These are phyloP conservation scores for Xerocomus nothofagi DNA, from an alignment of 1,284 basidiomycete species.

Conservation along the genomic window DNA sequence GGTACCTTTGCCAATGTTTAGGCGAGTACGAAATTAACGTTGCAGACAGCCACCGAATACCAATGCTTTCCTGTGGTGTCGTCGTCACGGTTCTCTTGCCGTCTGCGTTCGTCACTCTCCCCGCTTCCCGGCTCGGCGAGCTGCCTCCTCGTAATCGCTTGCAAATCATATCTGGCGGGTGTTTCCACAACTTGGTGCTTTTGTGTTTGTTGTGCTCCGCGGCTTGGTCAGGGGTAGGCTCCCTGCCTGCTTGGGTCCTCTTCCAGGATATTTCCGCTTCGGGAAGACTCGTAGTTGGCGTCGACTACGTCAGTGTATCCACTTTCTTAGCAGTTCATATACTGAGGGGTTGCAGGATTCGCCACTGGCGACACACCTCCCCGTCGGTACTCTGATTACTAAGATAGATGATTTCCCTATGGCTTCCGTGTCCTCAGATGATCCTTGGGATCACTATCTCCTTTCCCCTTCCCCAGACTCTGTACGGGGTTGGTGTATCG, in stretches of 20 bases:
- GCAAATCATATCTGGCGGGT: conserved; percentile 63
- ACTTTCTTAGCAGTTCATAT: neutral
- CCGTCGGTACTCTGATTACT: conserved; percentile 53
- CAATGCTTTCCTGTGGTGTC: conserved; percentile 56
- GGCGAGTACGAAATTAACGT: conserved; percentile 3
- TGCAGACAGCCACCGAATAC: conserved; percentile 40
- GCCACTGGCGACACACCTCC: conserved; percentile 51
- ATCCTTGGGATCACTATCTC: conserved; percentile 53
- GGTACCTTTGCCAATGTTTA: neutral
- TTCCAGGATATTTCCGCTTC: conserved; percentile 50
- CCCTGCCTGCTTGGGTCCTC: conserved; percentile 36
- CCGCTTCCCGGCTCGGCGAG: conserved; percentile 41
- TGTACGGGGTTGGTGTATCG: conserved; percentile 60
- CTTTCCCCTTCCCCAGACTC: conserved; percentile 20
- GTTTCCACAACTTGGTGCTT: conserved; percentile 66
- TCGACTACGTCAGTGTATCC: conserved; percentile 45
- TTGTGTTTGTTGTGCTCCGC: conserved; percentile 41
- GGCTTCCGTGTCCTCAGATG: conserved; percentile 22
- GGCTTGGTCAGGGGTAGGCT: conserved; percentile 32
- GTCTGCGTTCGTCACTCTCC: conserved; percentile 67
- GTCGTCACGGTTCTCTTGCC: conserved; percentile 60
- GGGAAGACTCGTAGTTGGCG: conserved; percentile 52
- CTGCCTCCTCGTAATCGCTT: conserved; percentile 45
- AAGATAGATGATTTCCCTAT: conserved; percentile 57
- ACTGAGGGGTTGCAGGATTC: conserved; percentile 47